Evolutionary conservation across 2,329 filamentous ascomycete genomes (phyloP), one percentile per base, ranked within the genome.

Genomic region (Pseudophaeomoniella oleicola): DNA sequence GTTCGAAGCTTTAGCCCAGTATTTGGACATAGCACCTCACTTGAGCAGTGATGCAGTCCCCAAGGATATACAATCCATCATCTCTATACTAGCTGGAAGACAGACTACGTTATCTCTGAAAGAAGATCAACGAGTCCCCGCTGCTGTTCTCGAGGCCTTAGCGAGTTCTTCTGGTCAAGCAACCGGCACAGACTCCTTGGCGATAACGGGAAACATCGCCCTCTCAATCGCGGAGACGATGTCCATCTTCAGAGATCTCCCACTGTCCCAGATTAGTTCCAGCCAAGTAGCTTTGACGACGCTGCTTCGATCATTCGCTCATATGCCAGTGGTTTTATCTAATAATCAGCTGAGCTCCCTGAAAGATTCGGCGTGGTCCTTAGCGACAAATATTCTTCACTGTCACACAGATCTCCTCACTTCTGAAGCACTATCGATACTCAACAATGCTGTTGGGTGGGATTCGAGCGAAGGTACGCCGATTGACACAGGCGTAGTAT

Each of bases 1-100:
- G 30, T 69, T 69, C 42, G 64, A 67, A 44, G 49, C 52, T 12
- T 42, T 69, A 13, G 65, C 58, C 42, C 63, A 67, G 43, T 63
- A 62, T 37, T 53, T 57, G 30, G 61, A 65, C 41, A 44, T 62
- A 11, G 44, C 47, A 30, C 44, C 44, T 4, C 37, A 47, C 35
- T 38, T 10, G 4, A 10, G 4, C 39, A 50, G 6, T 44, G 18
- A 16, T 6, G 6, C 17, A 4, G 11, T 10, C 6, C 4, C 9
- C 6, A 13, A 34, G 16, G 13, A 9, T 4, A n/a, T 18, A 10
- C 18, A 17, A 9, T 13, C 16, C 12, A 16, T 34, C 9, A 34
- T 19, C 9, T n/a, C 11, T 9, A 15, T 34, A 9, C 13, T 16
- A 17, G 32, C 32, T 6, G 13, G 32, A 19, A 34, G 32, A 34